These are phyloP conservation scores for Plantago elongata DNA, from an alignment of 257 asterid genomes.

Conservation along the genomic window DNA sequence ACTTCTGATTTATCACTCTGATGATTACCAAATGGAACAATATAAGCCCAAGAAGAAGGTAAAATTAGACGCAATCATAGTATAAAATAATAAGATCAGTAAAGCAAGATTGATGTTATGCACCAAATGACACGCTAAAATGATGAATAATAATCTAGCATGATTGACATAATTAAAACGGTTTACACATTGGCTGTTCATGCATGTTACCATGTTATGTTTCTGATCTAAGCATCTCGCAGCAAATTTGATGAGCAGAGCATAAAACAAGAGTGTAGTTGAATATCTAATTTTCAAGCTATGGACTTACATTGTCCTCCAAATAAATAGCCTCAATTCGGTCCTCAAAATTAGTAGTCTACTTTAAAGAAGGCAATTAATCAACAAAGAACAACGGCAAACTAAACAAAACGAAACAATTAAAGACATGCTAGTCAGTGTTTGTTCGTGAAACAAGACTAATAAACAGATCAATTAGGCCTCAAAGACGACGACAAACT, in stretches of 20 bases:
- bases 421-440: not conserved
- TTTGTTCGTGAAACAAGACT: no score
- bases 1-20: constrained; percentile 28
- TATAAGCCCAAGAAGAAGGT: constrained; percentile 5
- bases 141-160: no score
- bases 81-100: not conserved
- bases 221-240: not conserved
- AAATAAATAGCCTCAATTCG: not conserved
- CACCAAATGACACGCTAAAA: not conserved
- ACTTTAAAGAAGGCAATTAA: not conserved
- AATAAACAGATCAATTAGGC: not conserved
- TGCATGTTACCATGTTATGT: constrained; percentile 1
- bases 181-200: not conserved
- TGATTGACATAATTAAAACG: no score
- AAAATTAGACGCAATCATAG: not conserved
- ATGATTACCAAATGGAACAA: constrained; percentile 28
- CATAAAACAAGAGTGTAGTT: constrained; percentile 5
- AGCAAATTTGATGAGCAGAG: constrained; percentile 5
- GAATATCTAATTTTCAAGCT: constrained; percentile 4
- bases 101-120: not conserved
- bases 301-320: not conserved
- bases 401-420: not conserved
- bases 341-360: constrained; percentile 8
- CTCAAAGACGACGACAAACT: not conserved
- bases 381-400: not conserved